A percentile compares a stretch with the other conserved stretches of the same genome.
Evolutionary conservation across 495 filamentous ascomycete genomes (phyloP).

Genomic region (Pyrenula aspistea): DNA sequence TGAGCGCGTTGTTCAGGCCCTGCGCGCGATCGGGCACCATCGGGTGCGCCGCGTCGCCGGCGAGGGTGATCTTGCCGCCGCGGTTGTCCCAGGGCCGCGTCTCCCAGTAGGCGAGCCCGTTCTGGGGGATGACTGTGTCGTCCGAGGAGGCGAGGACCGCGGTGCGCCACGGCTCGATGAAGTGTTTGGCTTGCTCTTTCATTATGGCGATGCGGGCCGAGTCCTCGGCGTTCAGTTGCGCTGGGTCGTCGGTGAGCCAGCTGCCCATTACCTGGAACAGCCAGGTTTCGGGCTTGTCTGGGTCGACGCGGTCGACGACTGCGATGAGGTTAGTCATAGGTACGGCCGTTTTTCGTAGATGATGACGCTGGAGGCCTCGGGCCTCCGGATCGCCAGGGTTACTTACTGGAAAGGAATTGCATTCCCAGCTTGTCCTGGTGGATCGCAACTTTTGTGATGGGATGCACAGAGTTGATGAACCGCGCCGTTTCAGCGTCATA

Average conservation of each 20-base stretch:
- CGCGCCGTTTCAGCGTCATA: not conserved
- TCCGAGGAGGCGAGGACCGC: not conserved
- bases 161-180: not conserved
- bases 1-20: constrained; percentile 33
- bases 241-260: not conserved
- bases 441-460: not conserved
- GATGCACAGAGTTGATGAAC: not conserved
- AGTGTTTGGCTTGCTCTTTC: not conserved
- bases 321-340: not conserved
- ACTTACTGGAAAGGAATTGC: not conserved
- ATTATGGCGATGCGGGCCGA: not conserved
- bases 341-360: not conserved
- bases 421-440: not conserved
- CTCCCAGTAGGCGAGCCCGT: not conserved
- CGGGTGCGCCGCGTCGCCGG: constrained; percentile 50
- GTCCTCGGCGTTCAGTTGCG: not conserved
- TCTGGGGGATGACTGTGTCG: not conserved
- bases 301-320: not conserved
- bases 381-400: not conserved
- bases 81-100: constrained; percentile 29
- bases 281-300: not conserved
- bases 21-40: constrained; percentile 45
- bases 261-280: not conserved
- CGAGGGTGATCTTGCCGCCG: constrained; percentile 33
- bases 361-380: not conserved